Conservation (phyloP, 345 rosid genomes). For the Noccaea caerulescens region DNA sequence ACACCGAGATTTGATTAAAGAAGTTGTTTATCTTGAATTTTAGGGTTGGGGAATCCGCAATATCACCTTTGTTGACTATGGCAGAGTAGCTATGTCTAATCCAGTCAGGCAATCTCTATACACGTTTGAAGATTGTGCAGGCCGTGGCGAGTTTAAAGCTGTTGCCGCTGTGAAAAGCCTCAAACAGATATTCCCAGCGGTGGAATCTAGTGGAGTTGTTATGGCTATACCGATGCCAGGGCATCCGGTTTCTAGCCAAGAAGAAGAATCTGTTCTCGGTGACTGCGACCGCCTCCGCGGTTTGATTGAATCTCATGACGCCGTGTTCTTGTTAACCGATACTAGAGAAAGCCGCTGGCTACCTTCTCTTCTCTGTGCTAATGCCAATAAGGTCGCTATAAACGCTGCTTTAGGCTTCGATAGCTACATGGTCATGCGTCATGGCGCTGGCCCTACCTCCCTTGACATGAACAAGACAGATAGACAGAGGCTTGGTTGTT, state of each 20-base stretch:
- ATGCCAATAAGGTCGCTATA: slow-evolving; percentile 82
- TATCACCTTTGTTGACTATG: slow-evolving; percentile 88
- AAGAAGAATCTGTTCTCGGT: slow-evolving; percentile 69
- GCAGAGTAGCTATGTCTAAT: slow-evolving; percentile 95
- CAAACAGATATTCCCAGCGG: slow-evolving; percentile 80
- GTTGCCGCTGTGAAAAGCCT: slow-evolving; percentile 86
- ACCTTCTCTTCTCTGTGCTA: slow-evolving; percentile 82
- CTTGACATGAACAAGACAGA: slow-evolving; percentile 49
- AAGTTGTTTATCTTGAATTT: slow-evolving; percentile 18
- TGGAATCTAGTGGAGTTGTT: slow-evolving; percentile 80
- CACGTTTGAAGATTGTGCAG: slow-evolving; percentile 81
- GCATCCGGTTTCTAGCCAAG: slow-evolving; percentile 78
- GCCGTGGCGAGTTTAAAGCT: slow-evolving; percentile 88
- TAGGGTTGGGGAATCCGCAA: slow-evolving; percentile 96
- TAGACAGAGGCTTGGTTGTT: slow-evolving; percentile 81
- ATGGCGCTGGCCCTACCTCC: slow-evolving; percentile 80
- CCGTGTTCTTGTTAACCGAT: slow-evolving; percentile 90
- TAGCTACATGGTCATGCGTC: slow-evolving; percentile 96
- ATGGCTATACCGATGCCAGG: slow-evolving; percentile 99
- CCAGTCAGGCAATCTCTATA: slow-evolving; percentile 95
- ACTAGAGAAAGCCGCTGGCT: slow-evolving; percentile 99
- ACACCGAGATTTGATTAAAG: slow-evolving; percentile 27
- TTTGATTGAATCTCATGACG: slow-evolving; percentile 84
- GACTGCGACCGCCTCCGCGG: slow-evolving; percentile 72
- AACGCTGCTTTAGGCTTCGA: slow-evolving; percentile 96